Conservation (phyloP, 2,329 filamentous ascomycete species). For the Aspergillus transmontanensis region DNA sequence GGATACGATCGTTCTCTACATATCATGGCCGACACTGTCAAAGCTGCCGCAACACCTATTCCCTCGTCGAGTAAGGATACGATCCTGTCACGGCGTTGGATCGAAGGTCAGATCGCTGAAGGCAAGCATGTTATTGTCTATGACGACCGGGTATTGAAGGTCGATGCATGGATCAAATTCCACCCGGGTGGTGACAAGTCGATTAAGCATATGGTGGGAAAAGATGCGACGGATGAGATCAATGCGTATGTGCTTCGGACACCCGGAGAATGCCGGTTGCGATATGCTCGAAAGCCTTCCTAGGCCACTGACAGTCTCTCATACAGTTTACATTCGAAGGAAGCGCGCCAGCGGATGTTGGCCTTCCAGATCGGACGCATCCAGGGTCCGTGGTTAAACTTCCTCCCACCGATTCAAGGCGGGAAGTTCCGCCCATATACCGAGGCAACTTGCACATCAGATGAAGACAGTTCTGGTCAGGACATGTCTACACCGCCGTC, state of each 20-base stretch:
- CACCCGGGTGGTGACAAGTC: constrained; percentile 92
- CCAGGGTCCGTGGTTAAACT: constrained; percentile 82
- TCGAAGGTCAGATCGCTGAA: constrained; percentile 82
- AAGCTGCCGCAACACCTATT: constrained; percentile 1
- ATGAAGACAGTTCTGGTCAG: constrained; percentile 52
- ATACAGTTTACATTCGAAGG: constrained; percentile 75
- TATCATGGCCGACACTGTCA: constrained; percentile 11
- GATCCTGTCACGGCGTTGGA: constrained; percentile 62
- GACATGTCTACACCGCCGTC: constrained; percentile 60
- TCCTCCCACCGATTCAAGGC: constrained; percentile 87
- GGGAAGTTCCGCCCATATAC: constrained; percentile 69
- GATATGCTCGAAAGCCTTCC: background rate
- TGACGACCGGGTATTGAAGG: constrained; percentile 78
- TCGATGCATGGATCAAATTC: constrained; percentile 84
- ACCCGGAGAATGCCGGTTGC: background rate
- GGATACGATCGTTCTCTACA: background rate
- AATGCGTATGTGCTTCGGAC: constrained; percentile 66
- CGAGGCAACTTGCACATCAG: constrained; percentile 46
- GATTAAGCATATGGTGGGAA: constrained; percentile 89
- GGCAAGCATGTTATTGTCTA: constrained; percentile 80
- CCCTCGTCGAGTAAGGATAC: constrained; percentile 46
- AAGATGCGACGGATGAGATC: constrained; percentile 93
- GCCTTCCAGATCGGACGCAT: constrained; percentile 82
- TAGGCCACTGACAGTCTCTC: background rate
- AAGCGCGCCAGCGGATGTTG: constrained; percentile 75